Conservation (phyloP, 2,329 filamentous ascomycete species). For the Cercospora zeae-maydis region DNA sequence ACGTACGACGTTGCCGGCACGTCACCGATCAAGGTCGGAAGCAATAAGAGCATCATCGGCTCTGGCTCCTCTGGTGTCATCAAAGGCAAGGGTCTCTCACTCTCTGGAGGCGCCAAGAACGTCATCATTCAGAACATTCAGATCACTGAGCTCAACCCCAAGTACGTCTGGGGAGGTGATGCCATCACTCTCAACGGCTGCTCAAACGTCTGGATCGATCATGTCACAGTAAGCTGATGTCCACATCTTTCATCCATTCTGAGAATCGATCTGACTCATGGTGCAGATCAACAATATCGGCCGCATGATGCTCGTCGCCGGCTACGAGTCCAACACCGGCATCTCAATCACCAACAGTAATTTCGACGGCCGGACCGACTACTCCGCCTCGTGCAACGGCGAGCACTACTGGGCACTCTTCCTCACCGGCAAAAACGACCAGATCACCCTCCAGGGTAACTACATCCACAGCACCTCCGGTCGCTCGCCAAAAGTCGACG, state of each 20-base stretch:
- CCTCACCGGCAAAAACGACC: constrained; percentile 55
- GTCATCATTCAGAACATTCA: constrained; percentile 51
- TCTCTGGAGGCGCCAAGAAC: constrained; percentile 46
- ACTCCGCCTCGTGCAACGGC: constrained; percentile 58
- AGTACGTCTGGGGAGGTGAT: constrained; percentile 42
- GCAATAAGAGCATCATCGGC: constrained; percentile 44
- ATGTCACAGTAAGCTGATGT: constrained; percentile 33
- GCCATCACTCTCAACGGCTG: constrained; percentile 38
- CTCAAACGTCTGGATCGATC: constrained; percentile 40
- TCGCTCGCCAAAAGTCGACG: constrained; percentile 55
- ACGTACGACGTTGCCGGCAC: constrained; percentile 56
- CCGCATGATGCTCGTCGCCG: constrained; percentile 60
- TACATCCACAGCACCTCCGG: constrained; percentile 59
- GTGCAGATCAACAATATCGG: constrained; percentile 54
- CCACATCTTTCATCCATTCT: constrained; percentile 3
- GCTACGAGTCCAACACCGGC: constrained; percentile 51
- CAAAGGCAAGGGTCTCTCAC: constrained; percentile 42
- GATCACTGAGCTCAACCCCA: constrained; percentile 39
- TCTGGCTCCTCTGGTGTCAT: constrained; percentile 41
- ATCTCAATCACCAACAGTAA: constrained; percentile 60
- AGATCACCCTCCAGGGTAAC: constrained; percentile 59
- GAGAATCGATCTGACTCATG: neutral
- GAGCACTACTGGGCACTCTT: constrained; percentile 40
- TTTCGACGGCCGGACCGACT: constrained; percentile 54
- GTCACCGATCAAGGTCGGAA: constrained; percentile 40